A percentile compares a stretch with the other conserved stretches of the same genome.
phyloP scores from a whole-genome alignment of 2,329 filamentous ascomycete species.

The Apiospora koreana region DNA sequence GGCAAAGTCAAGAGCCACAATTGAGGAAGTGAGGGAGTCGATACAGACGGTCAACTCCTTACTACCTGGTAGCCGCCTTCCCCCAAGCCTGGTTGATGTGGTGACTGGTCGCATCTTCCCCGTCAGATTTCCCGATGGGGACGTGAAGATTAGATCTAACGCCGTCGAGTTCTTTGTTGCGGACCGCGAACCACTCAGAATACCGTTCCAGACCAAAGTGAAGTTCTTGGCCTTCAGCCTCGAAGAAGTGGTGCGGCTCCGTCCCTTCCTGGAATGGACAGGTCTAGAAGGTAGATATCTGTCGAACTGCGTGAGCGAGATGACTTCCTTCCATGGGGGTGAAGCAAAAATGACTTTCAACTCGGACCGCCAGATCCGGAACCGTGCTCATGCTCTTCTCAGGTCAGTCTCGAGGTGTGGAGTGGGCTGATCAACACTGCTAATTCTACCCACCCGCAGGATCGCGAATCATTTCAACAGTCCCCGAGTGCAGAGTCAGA shows the following conservation, averaged over 20 bases:
- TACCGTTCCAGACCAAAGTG: slow-evolving; percentile 28
- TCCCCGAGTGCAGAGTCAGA: slow-evolving; percentile 19
- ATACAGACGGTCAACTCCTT: slow-evolving; percentile 36
- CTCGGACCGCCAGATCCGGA: neutral
- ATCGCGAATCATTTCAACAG: slow-evolving; percentile 31
- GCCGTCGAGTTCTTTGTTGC: slow-evolving; percentile 32
- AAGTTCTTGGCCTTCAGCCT: slow-evolving; percentile 38
- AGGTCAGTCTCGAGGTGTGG: slow-evolving; percentile 34
- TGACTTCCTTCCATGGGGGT: neutral
- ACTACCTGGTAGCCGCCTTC: slow-evolving; percentile 17
- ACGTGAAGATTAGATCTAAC: slow-evolving; percentile 15
- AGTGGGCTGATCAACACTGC: too few relatives aligned
- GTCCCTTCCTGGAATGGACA: slow-evolving; percentile 36
- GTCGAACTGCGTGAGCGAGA: neutral
- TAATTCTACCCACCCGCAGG: too few relatives aligned
- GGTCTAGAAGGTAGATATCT: slow-evolving; percentile 32
- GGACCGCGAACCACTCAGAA: slow-evolving; percentile 31
- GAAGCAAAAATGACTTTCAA: neutral
- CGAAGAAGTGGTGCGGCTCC: slow-evolving; percentile 32
- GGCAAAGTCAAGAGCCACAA: slow-evolving; percentile 9
- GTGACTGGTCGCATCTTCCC: slow-evolving; percentile 26
- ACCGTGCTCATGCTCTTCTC: slow-evolving; percentile 32
- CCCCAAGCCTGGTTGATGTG: slow-evolving; percentile 8
- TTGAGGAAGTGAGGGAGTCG: slow-evolving; percentile 29
- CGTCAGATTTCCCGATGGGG: slow-evolving; percentile 21